Base-by-base conservation (phyloP, 2,329 filamentous ascomycete genomes). In the Aplosporella prunicola region DNA sequence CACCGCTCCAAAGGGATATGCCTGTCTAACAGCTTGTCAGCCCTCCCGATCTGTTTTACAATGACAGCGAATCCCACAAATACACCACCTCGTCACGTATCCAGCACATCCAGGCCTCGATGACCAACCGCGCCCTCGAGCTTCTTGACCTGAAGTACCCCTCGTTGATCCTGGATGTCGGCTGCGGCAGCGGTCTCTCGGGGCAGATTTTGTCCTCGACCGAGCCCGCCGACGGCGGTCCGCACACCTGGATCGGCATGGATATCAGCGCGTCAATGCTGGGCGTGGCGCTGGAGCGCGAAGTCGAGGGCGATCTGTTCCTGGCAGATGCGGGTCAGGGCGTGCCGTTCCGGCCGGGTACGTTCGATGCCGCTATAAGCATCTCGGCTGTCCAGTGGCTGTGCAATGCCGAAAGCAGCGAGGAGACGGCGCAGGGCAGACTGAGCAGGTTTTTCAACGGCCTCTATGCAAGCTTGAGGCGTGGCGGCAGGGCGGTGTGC, bases 301-400 rank as follows among this genome's bases (percentile, higher is more conserved):
- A 94, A 42, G 85, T 91, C 0, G 87, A 94, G 43, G 91, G 91
- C 2, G 91, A 98, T 55, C 64, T 98, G n/a, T 71, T 98, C 50
- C 75, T 98, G 1, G 85, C 87, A 3, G 91, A 98, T 53, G 93
- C 95, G 34, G 91, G 91, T 0, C 91, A 98, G 55, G 91, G 91
- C 2, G 77, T 98, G 0, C 91, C 91, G 0, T 98, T 98, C 58
- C 79, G 91, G 11, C 76, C 91, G 0, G 91, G 91, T 20, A 77
- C 80, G 0, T 98, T 98, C 55, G 91, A 98, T 57, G 91, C 89
- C 0, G 91, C 91, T 15, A 87, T 98, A 50, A 87, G 80, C 53
- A 96, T 98, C 56, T 86, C 78, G 49, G 91, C 91, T 1, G 82
- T 98, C n/a, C 91, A 98, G 61, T 98, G 91, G 91, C 71, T 98